Conservation (phyloP, 2,329 filamentous ascomycete species). For the Microthyrium microscopicum region DNA sequence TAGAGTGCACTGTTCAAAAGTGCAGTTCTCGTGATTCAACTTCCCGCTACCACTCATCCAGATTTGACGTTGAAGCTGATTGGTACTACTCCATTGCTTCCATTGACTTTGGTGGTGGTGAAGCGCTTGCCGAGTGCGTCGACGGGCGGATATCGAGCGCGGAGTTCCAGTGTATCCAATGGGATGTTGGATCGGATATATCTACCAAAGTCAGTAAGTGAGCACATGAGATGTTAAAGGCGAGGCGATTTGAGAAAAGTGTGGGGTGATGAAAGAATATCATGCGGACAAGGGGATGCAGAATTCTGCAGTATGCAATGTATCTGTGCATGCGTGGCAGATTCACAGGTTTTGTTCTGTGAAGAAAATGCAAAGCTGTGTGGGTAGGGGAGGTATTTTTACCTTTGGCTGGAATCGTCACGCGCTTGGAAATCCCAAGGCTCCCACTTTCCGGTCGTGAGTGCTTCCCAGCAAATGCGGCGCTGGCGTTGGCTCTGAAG, state of each 20-base stretch:
- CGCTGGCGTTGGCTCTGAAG: constrained; percentile 63
- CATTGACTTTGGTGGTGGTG: constrained; percentile 8
- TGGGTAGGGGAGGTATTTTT: constrained; percentile 20
- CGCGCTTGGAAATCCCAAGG: constrained; percentile 75
- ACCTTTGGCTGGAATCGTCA: constrained; percentile 52
- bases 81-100: neutral
- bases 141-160: constrained; percentile 51
- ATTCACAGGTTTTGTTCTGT: neutral
- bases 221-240: neutral
- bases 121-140: constrained; percentile 24
- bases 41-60: too few species aligned
- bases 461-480: constrained; percentile 60
- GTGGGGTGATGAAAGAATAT: too few species aligned
- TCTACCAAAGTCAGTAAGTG: constrained; percentile 24
- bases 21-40: too few species aligned
- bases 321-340: too few species aligned
- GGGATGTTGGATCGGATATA: constrained; percentile 76
- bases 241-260: too few species aligned
- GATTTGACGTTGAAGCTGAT: too few species aligned
- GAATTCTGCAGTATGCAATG: too few species aligned
- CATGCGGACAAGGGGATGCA: too few species aligned
- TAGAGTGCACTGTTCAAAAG: too few species aligned
- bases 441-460: constrained; percentile 59
- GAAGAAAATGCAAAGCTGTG: too few species aligned
- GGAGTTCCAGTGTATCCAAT: constrained; percentile 63